A percentile compares a stretch with the other conserved stretches of the same genome.
These are phyloP conservation scores for Vitis rupestris DNA, from an alignment of 164 flowering plant genomes.

Conservation along the genomic window DNA sequence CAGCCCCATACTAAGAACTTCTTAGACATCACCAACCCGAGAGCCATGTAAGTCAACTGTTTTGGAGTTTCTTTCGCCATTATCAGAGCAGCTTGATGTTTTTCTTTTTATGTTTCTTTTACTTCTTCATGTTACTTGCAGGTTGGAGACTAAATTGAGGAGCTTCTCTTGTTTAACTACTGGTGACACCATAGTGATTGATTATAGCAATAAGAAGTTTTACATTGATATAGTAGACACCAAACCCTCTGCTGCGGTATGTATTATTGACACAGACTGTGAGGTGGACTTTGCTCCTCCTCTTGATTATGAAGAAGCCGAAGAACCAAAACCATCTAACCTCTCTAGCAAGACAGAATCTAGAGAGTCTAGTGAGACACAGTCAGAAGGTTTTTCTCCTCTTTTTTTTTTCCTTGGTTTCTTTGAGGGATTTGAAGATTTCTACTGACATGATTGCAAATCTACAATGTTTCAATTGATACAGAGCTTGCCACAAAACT, in stretches of 20 bases:
- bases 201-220: constrained; percentile 51
- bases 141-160: constrained; percentile 61
- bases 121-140: constrained; percentile 15
- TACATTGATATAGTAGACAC: constrained; percentile 52
- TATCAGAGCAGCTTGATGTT: neutral
- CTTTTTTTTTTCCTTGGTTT: neutral
- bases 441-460: no score
- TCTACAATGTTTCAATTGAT: constrained; percentile 21
- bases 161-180: constrained; percentile 54
- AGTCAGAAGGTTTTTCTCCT: constrained; percentile 25
- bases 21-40: constrained; percentile 48
- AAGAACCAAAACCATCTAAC: constrained; percentile 24
- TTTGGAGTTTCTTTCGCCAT: neutral
- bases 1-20: constrained; percentile 50
- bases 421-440: no score
- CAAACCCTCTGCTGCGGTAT: constrained; percentile 48
- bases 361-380: neutral
- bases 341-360: constrained; percentile 11
- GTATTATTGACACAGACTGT: constrained; percentile 67
- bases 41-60: constrained; percentile 37
- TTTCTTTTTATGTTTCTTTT: neutral
- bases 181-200: constrained; percentile 58
- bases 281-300: constrained; percentile 74
- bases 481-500: constrained; percentile 31
- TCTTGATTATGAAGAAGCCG: constrained; percentile 60